Evolutionary conservation across 345 rosid genomes (phyloP).

Genomic region (Rhodamnia argentea): DNA sequence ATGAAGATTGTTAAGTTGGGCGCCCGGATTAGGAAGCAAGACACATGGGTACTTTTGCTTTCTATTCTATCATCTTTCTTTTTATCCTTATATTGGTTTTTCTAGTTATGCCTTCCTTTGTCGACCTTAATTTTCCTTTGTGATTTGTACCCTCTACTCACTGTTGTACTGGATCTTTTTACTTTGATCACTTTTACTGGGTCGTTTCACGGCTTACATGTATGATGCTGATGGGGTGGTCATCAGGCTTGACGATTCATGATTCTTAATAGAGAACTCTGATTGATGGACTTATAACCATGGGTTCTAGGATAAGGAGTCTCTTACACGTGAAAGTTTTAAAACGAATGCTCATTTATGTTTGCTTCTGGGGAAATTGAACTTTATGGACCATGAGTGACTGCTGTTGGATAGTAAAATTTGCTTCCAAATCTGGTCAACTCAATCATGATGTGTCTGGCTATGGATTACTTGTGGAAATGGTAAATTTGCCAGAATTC

Average conservation of each 20-base stretch:
- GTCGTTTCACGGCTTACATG: background rate
- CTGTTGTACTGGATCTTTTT: background rate
- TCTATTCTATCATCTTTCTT: background rate
- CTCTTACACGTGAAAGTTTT: background rate
- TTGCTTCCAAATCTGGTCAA: background rate
- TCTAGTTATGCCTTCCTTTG: background rate
- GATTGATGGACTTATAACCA: background rate
- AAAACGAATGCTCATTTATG: background rate
- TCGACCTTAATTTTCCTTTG: background rate
- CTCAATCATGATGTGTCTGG: background rate
- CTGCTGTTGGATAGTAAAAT: background rate
- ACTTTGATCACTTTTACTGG: background rate
- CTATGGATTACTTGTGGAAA: background rate
- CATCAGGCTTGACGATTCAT: background rate
- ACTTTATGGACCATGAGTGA: background rate
- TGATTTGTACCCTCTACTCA: background rate
- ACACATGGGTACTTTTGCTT: constrained; percentile 23
- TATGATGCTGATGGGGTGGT: background rate
- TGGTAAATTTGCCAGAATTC: background rate
- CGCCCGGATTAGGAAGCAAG: constrained; percentile 41
- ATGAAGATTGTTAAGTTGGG: constrained; percentile 42
- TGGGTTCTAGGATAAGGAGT: background rate
- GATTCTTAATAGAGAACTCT: background rate
- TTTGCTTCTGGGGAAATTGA: background rate
- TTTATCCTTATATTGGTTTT: background rate